phyloP scores from a whole-genome alignment of 306 rosid genomes.

The Lagenaria siceraria region DNA sequence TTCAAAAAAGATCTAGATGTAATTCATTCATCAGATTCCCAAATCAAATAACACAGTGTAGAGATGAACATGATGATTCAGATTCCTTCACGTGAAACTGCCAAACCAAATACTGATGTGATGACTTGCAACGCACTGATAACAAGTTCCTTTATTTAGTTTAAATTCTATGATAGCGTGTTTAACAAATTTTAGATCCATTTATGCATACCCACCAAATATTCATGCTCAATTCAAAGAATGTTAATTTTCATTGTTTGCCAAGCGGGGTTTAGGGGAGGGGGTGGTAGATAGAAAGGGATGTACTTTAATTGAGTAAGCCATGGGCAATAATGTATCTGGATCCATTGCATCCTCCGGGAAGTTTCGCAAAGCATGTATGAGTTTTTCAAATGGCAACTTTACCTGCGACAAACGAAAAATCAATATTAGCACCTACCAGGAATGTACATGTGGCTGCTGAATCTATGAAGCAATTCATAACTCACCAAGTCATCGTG shows the following conservation, averaged over 20 bases:
- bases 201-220: neutral
- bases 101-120: neutral
- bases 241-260: neutral
- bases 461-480: neutral
- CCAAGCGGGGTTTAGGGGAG: neutral
- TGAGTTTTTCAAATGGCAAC: constrained; percentile 91
- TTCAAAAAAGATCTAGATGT: too few relatives aligned
- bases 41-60: neutral
- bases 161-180: neutral
- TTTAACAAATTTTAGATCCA: neutral
- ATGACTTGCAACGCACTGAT: neutral
- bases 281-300: constrained; percentile 1
- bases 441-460: neutral
- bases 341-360: constrained; percentile 91
- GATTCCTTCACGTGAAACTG: neutral
- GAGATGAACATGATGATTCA: neutral
- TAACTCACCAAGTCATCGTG: constrained; percentile 91
- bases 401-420: constrained; percentile 39
- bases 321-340: constrained; percentile 67
- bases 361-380: constrained; percentile 89
- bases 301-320: constrained; percentile 81
- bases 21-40: neutral
- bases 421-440: constrained; percentile 8
- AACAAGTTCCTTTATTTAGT: neutral
- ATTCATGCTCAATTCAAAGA: neutral